These are phyloP conservation scores for Leccinellum albellum DNA, from an alignment of 768 basidiomycete species.

Conservation along the genomic window DNA sequence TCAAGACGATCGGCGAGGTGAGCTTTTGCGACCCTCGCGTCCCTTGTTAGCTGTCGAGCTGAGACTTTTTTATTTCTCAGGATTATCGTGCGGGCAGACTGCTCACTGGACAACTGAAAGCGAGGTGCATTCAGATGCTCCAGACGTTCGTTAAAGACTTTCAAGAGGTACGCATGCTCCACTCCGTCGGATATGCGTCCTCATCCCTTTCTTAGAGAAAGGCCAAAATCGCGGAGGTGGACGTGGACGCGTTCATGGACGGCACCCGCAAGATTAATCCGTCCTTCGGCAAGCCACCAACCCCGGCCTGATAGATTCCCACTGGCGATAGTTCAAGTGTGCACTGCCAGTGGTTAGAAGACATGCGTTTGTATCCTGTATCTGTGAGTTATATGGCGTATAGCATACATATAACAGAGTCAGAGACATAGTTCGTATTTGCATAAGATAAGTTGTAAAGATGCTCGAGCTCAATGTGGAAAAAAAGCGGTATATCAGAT, in stretches of 20 bases:
- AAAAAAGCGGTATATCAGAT: background rate
- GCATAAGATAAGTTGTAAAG: conserved; percentile 5
- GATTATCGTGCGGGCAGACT: conserved; percentile 88
- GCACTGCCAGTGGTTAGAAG: background rate
- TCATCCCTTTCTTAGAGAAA: conserved; percentile 52
- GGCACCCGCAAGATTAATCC: conserved; percentile 69
- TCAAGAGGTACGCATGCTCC: conserved; percentile 59
- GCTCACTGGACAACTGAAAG: conserved; percentile 89
- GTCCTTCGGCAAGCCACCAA: conserved; percentile 38
- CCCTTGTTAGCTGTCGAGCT: background rate
- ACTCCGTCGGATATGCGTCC: background rate
- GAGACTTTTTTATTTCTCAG: conserved; percentile 36
- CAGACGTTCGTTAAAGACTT: conserved; percentile 83
- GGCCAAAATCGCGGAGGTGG: conserved; percentile 75
- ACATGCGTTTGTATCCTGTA: conserved; percentile 2
- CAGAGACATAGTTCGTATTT: conserved; percentile 1
- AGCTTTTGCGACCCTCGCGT: background rate
- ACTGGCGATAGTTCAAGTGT: background rate
- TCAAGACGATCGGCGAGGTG: conserved; percentile 73
- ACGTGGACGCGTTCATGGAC: conserved; percentile 78
- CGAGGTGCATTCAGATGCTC: conserved; percentile 75
- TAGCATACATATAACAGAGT: background rate
- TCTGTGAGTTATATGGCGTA: background rate
- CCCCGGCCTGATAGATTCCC: background rate
- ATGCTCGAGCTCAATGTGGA: background rate